Base-by-base conservation (phyloP, 176 grass and related monocot genomes). In the Carex kokanica region DNA sequence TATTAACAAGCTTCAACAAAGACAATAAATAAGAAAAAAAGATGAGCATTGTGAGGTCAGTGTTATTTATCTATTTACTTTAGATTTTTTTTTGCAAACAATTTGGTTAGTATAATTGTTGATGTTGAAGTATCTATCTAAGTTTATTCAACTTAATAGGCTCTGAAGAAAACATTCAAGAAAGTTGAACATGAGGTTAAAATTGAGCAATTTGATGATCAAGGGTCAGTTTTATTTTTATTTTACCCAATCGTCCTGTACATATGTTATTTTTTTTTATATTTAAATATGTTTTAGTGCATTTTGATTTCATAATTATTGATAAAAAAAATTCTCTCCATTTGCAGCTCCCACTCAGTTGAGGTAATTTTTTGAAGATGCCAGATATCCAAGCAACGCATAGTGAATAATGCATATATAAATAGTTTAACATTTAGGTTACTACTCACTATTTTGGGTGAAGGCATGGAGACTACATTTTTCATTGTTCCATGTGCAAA, bases 121-220 rank as follows among this genome's bases (percentile, higher is more conserved):
- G 2, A 7, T 17, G 13, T 40, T 10, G 23, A 38, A 1, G 4
- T 64, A 17, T 31, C 38, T 17, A 34, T 78, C 14, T 49, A 68
- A 27, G 43, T 73, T 78, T 18, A 23, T 61, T 62, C 8, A 12
- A 54, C 9, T 17, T 43, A 55, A 27, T 53, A 88, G 87, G 75
- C 83, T 64, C 71, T 88, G 38, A 88, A 82, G 40, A 88, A 88
- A 74, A 81, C 82, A 74, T 88, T 85, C 66, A 85, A 88, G 60
- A 88, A 88, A 71, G 29, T 81, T 60, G 83, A 88, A 21, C 87
- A 88, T 45, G 87, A 88, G 55, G 87, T 88, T 23, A 72, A 88
- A 47, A 85, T 88, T 47, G 77, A 88, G 62, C 71, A 88, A 31
- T 73, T 88, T 56, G 56, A 53, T 20, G 83, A 71, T 25, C 53